Percentiles rank a stretch among this genome's conserved stretches.
Conservation (phyloP, 495 filamentous ascomycete species). For the Podospora comata region DNA sequence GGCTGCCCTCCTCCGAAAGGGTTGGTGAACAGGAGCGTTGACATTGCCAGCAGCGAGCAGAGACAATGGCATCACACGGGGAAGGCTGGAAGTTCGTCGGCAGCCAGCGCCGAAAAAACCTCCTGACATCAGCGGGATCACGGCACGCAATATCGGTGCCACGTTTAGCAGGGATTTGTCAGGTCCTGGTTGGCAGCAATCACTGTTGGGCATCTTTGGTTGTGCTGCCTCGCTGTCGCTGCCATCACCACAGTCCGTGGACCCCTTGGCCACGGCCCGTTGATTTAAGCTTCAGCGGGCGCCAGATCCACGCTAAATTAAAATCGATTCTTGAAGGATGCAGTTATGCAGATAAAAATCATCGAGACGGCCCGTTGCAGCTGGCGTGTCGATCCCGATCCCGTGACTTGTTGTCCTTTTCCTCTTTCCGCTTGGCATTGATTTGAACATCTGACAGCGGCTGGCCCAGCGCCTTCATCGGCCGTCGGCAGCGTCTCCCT, state of each 20-base stretch:
- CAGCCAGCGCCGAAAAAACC: neutral
- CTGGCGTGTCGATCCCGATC: neutral
- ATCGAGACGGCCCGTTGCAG: constrained; percentile 3
- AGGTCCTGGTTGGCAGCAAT: constrained; percentile 23
- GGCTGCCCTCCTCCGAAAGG: neutral
- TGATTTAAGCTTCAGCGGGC: constrained; percentile 9
- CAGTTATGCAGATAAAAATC: neutral
- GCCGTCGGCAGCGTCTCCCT: neutral
- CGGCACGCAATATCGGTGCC: constrained; percentile 24
- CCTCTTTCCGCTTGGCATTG: neutral
- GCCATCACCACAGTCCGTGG: neutral
- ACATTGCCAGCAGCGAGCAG: too few relatives aligned
- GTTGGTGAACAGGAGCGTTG: too few relatives aligned
- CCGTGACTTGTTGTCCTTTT: neutral
- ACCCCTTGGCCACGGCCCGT: neutral
- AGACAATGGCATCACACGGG: too few relatives aligned
- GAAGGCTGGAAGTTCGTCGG: neutral
- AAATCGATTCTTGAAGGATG: neutral
- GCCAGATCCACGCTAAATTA: neutral
- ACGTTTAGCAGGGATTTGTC: constrained; percentile 32
- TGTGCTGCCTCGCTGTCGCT: neutral
- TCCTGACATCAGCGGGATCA: constrained; percentile 8
- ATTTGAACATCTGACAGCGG: neutral
- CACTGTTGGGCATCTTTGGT: neutral
- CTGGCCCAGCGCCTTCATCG: neutral